Evolutionary conservation across 1,284 basidiomycete species (phyloP), one percentile per base, ranked within the genome.

Genomic region (Agaricales sp.): DNA sequence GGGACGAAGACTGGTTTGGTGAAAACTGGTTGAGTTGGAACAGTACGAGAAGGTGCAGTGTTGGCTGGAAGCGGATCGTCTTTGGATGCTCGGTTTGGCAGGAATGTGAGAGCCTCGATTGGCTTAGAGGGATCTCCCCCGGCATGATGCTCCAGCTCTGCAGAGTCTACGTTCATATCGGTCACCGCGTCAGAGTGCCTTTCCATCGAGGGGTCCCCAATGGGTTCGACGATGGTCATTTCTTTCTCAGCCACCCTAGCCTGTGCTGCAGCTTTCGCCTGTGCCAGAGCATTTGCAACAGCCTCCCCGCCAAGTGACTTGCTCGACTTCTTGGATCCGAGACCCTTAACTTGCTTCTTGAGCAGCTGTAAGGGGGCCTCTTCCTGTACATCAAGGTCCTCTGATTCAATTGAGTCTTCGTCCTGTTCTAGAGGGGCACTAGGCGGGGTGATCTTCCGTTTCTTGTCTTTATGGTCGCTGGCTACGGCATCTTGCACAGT

Each of bases 231-330:
- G 46, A 55, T 63, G 37, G 57, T 61, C 50, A 59, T 57, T 52
- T 60, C 62, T 20, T 67, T 67, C 58, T 86, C 74, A 1, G 78
- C 82, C 12, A 88, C 71, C 50, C 75, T 73, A 3, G 79, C 82
- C 59, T 87, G 80, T 3, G 85, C 85, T 43, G 78, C 78, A 46
- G 81, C 81, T 50, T 75, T 70, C 8, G 82, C 83, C 62, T 85
- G 80, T 4, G 82, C 82, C 13, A 87, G 69, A 16, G 78, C 80
- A 18, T 56, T 61, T 22, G 71, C 76, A 2, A 73, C 78, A 11
- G 75, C 73, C n/a, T 62, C 66, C 11, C 71, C 75, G 43, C 80
- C 80, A 3, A 82, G 58, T n/a, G 82, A 80, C 58, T 78, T 86
- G 48, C 74, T 72, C 60, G 71, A 67, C 47, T 72, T 75, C 59